These are phyloP conservation scores for Moricandia arvensis DNA, from an alignment of 345 rosid genomes.

Conservation along the genomic window DNA sequence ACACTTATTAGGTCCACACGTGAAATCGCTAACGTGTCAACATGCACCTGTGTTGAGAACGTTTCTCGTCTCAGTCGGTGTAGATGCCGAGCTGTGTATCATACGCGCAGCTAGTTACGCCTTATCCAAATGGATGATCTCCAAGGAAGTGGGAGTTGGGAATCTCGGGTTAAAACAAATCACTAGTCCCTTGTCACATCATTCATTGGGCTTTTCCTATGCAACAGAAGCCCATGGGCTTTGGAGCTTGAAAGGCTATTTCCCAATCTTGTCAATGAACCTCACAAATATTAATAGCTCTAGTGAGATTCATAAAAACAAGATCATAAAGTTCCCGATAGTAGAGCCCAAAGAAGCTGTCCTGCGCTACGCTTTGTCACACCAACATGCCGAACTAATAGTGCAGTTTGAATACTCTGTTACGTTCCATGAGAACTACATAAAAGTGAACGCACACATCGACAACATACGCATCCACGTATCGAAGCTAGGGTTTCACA, in stretches of 20 bases:
- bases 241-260: conserved; percentile 73
- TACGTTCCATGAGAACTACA: conserved; percentile 49
- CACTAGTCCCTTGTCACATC: conserved; percentile 35
- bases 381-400: conserved; percentile 75
- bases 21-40: conserved; percentile 45
- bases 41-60: conserved; percentile 57
- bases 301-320: conserved; percentile 8
- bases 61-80: conserved; percentile 62
- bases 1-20: conserved; percentile 54
- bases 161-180: conserved; percentile 40
- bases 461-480: conserved; percentile 81
- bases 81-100: conserved; percentile 68
- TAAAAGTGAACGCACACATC: conserved; percentile 63
- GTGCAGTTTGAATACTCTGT: conserved; percentile 73
- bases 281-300: conserved; percentile 35
- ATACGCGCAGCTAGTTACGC: conserved; percentile 74
- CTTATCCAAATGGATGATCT: conserved; percentile 73
- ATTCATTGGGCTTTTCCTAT: conserved; percentile 52
- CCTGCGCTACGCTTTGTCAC: conserved; percentile 70
- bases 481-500: conserved; percentile 54
- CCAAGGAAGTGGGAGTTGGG: conserved; percentile 66
- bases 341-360: conserved; percentile 61
- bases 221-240: conserved; percentile 76
- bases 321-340: conserved; percentile 39
- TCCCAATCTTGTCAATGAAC: conserved; percentile 63